Base-by-base conservation (phyloP, 2,329 filamentous ascomycete genomes). In the Byssoonygena ceratinophila region DNA sequence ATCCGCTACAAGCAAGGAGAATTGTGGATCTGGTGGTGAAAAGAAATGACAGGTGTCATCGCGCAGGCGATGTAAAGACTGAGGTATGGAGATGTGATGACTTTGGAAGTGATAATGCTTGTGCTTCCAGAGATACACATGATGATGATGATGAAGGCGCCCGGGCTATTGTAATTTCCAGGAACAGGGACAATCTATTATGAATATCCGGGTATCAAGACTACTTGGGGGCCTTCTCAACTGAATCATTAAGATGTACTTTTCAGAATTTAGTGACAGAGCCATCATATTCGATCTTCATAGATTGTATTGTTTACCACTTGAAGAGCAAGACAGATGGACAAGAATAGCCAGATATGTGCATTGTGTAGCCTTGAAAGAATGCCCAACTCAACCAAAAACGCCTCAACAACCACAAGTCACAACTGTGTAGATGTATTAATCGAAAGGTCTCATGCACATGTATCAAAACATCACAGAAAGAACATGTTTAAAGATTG, bases 1-100 rank as follows among this genome's bases (percentile, higher is more conserved):
- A 65, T 57, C 53, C 54, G 22, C 36, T 43, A 29, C 68, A 71
- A 45, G 67, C 67, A 8, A 46, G 53, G 27, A 63, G 68, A 32
- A 64, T 70, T 16, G 52, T 37, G 23, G 41, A 2, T 52, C 59
- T 50, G n/a, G 29, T 51, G 18, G 51, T 46, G 20, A 43, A 43
- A 23, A 39, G 20, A 20, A 32, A 45, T 12, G 18, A 8, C 3
- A 32, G 3, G 2, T 29, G n/a, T 27, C 3, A 14, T 14, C 32
- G 3, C 9, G 8, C 11, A 23, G 23, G 37, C 1, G 18, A 14
- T 11, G 4, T 46, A 11, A 22, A 40, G n/a, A 57, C 60, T 29
- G 53, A 55, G 34, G 45, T 60, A 31, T 60, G 58, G 57, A 48
- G 46, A 36, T 49, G 60, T 53, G 52, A 59, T 39, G 34, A 37